A percentile compares a stretch with the other conserved stretches of the same genome.
Conservation (phyloP, 768 basidiomycete genomes). For the Hypsizygus marmoreus region DNA sequence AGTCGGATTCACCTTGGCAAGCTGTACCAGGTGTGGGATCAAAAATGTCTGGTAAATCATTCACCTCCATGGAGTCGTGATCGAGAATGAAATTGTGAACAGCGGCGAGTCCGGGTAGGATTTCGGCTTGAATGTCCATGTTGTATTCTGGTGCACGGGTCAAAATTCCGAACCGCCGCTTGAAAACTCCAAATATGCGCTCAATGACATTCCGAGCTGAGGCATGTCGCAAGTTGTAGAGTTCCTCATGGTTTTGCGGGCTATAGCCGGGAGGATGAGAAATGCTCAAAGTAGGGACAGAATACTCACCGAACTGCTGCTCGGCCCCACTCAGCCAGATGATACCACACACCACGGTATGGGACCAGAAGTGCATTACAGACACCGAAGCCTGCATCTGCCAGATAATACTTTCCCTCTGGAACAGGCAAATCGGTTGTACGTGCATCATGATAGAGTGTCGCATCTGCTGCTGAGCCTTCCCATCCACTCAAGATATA, state of each 20-base stretch:
- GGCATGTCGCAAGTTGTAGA: constrained; percentile 29
- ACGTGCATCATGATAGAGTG: constrained; percentile 24
- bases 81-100: constrained; percentile 32
- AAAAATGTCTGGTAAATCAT: too few relatives aligned
- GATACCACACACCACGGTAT: constrained; percentile 37
- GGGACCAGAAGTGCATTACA: constrained; percentile 35
- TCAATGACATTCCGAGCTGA: constrained; percentile 26
- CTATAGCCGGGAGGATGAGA: too few relatives aligned
- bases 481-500: constrained; percentile 33
- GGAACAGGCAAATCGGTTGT: constrained; percentile 26
- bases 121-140: constrained; percentile 25
- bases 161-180: constrained; percentile 19
- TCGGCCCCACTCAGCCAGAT: constrained; percentile 37
- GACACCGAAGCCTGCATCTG: constrained; percentile 35
- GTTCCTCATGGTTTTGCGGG: constrained; percentile 22
- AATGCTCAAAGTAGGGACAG: too few relatives aligned
- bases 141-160: constrained; percentile 18
- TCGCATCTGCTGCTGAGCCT: constrained; percentile 26
- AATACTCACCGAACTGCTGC: constrained; percentile 20
- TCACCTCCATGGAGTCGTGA: constrained; percentile 29
- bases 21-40: neutral
- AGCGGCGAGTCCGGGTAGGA: constrained; percentile 22
- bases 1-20: neutral
- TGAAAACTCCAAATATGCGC: constrained; percentile 29
- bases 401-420: constrained; percentile 33